Evolutionary conservation across 331 rosid species (phyloP), one percentile per base, ranked within the genome.

Genomic region (Quercus phellos): DNA sequence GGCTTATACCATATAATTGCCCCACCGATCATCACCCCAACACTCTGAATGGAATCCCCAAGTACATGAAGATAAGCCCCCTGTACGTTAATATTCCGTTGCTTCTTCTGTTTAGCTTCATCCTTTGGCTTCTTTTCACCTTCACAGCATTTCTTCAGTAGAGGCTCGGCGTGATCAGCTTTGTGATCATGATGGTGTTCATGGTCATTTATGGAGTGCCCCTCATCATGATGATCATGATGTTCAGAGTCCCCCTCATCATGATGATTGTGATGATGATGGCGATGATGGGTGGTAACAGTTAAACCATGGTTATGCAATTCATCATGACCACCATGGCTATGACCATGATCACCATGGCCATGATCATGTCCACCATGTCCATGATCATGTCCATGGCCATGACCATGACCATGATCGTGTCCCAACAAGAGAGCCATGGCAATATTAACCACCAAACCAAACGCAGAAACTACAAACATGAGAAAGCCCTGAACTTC

Each of bases 21-120:
- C 73, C 92, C 92, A 16, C 92, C 90, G n/a, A 88, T 86, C 92
- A 88, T 88, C 69, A 88, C 92, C 38, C 92, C 90, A 4, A 86
- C 55, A 73, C 92, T 88, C 76, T 88, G 92, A 51, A 88, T 75
- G 21, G 86, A 84, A 68, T 88, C 92, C 70, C 92, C 92, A 2
- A 88, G 87, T 42, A 86, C 90, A 35, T 88, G 92, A 60, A 88
- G 92, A 70, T 88, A 88, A 43, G 92, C 92, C 66, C 92, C 92
- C 22, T 84, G 92, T 26, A 88, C 60, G 7, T 88, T 88, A 69
- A 88, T 80, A 35, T 86, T 88, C 70, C 78, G 46, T 51, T 81
- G 68, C 68, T 70, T 81, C 74, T 77, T 88, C 30, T 14, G 59
- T 59, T 68, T 19, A 5, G 38, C 74, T 70, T 35, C 34, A 46